A percentile compares a stretch with the other conserved stretches of the same genome.
Evolutionary conservation across 495 filamentous ascomycete genomes (phyloP).

Genomic region (Articulospora tetracladia): DNA sequence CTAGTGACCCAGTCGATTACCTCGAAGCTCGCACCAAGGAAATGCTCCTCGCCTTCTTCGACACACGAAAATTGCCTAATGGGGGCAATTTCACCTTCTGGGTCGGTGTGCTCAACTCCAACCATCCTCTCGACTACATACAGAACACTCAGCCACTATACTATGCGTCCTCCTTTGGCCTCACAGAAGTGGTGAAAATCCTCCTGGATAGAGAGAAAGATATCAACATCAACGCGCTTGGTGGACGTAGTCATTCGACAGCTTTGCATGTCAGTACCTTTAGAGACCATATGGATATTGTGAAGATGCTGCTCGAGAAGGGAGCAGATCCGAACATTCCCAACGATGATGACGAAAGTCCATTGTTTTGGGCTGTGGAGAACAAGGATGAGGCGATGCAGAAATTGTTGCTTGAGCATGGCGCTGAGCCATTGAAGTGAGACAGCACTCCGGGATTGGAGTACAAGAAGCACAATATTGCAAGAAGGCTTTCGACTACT

Average conservation of each 20-base stretch:
- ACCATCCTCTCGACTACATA: neutral
- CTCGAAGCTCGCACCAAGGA: constrained; percentile 9
- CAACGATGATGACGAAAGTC: constrained; percentile 9
- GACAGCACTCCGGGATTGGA: neutral
- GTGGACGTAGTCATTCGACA: constrained; percentile 11
- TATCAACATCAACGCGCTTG: constrained; percentile 10
- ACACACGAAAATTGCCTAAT: constrained; percentile 6
- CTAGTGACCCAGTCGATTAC: constrained; percentile 2
- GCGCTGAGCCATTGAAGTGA: neutral
- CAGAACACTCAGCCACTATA: constrained; percentile 17
- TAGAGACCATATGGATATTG: constrained; percentile 37
- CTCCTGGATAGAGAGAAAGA: constrained; percentile 13
- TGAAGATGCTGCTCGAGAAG: constrained; percentile 43
- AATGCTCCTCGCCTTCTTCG: constrained; percentile 11
- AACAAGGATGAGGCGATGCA: constrained; percentile 1
- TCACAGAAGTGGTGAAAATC: constrained; percentile 12
- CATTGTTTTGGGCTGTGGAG: constrained; percentile 10
- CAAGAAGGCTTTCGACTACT: too few species aligned
- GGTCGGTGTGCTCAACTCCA: constrained; percentile 10
- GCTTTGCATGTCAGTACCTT: constrained; percentile 15
- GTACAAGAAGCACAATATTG: too few species aligned
- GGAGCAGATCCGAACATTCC: constrained; percentile 49
- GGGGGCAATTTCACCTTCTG: constrained; percentile 18
- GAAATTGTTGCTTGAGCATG: constrained; percentile 4
- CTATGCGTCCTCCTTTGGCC: constrained; percentile 15